Conservation (phyloP, 1,284 basidiomycete genomes). For the Chalciporus sp. region DNA sequence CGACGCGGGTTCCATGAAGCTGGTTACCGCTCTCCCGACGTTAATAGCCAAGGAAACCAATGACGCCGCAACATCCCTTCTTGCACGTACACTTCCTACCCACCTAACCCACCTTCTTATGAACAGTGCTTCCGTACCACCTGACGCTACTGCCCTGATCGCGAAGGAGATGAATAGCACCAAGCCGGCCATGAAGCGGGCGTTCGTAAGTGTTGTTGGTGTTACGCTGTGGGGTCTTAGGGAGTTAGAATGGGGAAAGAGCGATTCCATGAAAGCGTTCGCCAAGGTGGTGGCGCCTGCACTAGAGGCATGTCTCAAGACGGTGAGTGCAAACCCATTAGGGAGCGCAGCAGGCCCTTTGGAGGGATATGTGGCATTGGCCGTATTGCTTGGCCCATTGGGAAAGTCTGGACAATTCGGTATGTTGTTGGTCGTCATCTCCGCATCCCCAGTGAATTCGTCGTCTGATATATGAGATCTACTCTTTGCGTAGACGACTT, state of each 20-base stretch:
- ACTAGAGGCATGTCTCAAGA: conserved; percentile 74
- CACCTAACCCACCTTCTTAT: conserved; percentile 63
- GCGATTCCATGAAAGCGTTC: conserved; percentile 52
- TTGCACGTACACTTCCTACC: conserved; percentile 55
- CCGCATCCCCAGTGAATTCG: not conserved
- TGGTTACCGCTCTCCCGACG: conserved; percentile 57
- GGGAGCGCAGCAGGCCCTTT: conserved; percentile 65
- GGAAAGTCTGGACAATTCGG: conserved; percentile 52
- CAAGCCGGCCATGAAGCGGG: conserved; percentile 55
- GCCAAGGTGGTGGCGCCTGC: conserved; percentile 57
- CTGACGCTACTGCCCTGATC: conserved; percentile 51
- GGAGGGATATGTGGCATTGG: conserved; percentile 82
- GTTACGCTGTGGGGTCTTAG: conserved; percentile 45
- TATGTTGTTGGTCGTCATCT: conserved; percentile 35
- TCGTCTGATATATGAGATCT: conserved; percentile 6
- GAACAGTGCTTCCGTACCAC: conserved; percentile 37
- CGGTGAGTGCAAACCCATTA: conserved; percentile 58
- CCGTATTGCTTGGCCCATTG: conserved; percentile 69
- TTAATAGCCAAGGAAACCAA: conserved; percentile 80
- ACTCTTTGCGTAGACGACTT: conserved; percentile 24
- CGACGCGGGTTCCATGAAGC: conserved; percentile 48
- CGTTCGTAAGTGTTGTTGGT: conserved; percentile 57
- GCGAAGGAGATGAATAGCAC: conserved; percentile 66
- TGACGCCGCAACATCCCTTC: conserved; percentile 60
- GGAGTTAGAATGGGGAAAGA: conserved; percentile 17